These are phyloP conservation scores for Fusarium napiforme DNA, from an alignment of 2,329 filamentous ascomycete genomes.

Conservation along the genomic window DNA sequence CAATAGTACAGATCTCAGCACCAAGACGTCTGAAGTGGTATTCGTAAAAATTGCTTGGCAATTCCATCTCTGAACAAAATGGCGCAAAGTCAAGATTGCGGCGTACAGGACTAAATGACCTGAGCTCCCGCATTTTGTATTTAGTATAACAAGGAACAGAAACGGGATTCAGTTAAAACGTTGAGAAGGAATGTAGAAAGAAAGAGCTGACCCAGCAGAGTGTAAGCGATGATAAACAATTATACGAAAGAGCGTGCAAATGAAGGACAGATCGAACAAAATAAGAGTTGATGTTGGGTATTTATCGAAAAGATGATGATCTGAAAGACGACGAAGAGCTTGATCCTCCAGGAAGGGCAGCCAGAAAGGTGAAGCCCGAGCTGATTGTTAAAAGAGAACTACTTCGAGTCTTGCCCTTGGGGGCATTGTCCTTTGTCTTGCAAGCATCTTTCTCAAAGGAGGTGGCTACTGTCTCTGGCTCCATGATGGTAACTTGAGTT, in stretches of 20 bases:
- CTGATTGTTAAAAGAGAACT: conserved; percentile 44
- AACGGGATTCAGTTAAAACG: background rate
- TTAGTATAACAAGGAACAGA: conserved; percentile 1
- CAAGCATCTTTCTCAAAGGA: conserved; percentile 43
- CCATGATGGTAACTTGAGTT: conserved; percentile 30
- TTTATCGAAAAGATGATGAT: conserved; percentile 45
- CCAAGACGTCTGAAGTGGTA: conserved; percentile 35
- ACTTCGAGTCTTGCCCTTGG: conserved; percentile 41
- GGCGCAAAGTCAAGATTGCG: conserved; percentile 29
- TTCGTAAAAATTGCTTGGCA: conserved; percentile 40
- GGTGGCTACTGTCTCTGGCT: conserved; percentile 37
- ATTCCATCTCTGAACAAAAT: conserved; percentile 25
- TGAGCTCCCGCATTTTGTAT: conserved; percentile 29
- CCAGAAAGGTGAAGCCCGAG: conserved; percentile 45
- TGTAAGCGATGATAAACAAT: conserved; percentile 1
- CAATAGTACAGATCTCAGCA: conserved; percentile 39
- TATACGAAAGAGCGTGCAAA: conserved; percentile 26
- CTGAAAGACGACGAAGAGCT: conserved; percentile 37
- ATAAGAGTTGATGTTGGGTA: background rate
- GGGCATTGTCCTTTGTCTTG: conserved; percentile 41
- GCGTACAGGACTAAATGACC: conserved; percentile 26
- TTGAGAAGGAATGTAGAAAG: background rate
- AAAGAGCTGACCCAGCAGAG: background rate
- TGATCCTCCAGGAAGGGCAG: conserved; percentile 41
- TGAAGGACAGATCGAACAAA: conserved; percentile 25